A percentile compares a stretch with the other conserved stretches of the same genome.
phyloP scores from a whole-genome alignment of 2,329 filamentous ascomycete genomes.

The Trichoderma aggressivum region DNA sequence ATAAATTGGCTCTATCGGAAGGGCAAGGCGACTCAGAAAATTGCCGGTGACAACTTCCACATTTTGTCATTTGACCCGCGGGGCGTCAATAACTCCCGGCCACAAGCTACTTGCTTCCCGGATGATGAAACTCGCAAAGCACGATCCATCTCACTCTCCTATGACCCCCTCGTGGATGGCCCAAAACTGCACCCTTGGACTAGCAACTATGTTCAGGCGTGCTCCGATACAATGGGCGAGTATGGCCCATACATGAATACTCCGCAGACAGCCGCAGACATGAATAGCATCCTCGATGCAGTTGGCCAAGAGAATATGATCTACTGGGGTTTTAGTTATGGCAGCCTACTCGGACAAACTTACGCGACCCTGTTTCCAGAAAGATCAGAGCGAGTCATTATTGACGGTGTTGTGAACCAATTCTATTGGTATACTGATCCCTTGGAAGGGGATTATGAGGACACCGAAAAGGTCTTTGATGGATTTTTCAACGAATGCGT shows the following conservation, averaged over 20 bases:
- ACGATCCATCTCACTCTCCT: not conserved
- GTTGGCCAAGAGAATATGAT: slow-evolving; percentile 32
- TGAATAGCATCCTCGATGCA: slow-evolving; percentile 49
- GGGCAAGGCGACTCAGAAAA: slow-evolving; percentile 31
- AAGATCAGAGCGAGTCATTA: slow-evolving; percentile 32
- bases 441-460: slow-evolving; percentile 28
- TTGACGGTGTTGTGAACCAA: slow-evolving; percentile 36
- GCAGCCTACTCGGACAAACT: slow-evolving; percentile 39
- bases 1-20: slow-evolving; percentile 30
- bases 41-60: slow-evolving; percentile 43
- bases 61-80: slow-evolving; percentile 38
- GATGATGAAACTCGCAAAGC: not conserved
- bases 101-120: not conserved
- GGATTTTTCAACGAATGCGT: slow-evolving; percentile 37
- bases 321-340: slow-evolving; percentile 45
- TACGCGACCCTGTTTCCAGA: slow-evolving; percentile 39
- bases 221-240: slow-evolving; percentile 43
- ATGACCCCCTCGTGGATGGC: slow-evolving; percentile 30
- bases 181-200: slow-evolving; percentile 44
- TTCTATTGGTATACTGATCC: slow-evolving; percentile 37
- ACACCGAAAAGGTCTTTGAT: slow-evolving; percentile 31
- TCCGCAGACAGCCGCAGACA: slow-evolving; percentile 49
- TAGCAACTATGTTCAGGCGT: slow-evolving; percentile 40
- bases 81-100: not conserved
- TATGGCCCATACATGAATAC: slow-evolving; percentile 46